Evolutionary conservation across 306 rosid species (phyloP).

Genomic region (Cucumis hystrix): DNA sequence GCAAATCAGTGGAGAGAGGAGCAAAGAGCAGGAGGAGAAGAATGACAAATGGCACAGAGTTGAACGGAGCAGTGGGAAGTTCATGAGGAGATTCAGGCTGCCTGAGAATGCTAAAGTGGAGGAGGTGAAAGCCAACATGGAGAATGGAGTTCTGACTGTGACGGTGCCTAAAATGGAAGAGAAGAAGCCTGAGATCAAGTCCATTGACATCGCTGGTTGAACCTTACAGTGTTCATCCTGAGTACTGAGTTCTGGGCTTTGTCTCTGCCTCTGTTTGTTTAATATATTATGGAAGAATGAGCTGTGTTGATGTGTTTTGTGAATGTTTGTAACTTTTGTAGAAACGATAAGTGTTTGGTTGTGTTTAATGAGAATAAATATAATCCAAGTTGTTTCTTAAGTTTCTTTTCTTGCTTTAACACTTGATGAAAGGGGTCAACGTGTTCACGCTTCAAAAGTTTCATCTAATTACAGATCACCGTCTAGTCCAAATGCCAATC

Average conservation of each 20-base stretch:
- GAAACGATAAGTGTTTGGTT: background rate
- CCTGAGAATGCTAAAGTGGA: constrained; percentile 19
- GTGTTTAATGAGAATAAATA: background rate
- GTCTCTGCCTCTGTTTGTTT: background rate
- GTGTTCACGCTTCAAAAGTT: too few relatives aligned
- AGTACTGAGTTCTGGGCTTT: too few relatives aligned
- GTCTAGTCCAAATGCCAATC: too few relatives aligned
- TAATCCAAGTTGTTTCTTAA: background rate
- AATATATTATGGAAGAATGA: too few relatives aligned
- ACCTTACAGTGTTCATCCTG: background rate
- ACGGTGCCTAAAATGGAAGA: constrained; percentile 16
- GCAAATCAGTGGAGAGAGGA: constrained; percentile 24
- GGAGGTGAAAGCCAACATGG: constrained; percentile 19
- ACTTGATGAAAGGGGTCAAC: too few relatives aligned
- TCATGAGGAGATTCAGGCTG: constrained; percentile 23
- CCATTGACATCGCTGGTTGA: constrained; percentile 18
- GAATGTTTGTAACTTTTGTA: background rate
- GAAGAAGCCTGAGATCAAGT: constrained; percentile 14
- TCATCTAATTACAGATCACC: too few relatives aligned
- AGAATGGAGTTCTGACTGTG: constrained; percentile 22
- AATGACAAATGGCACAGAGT: constrained; percentile 26
- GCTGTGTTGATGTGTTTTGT: background rate
- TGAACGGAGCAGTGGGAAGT: constrained; percentile 26
- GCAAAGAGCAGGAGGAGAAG: constrained; percentile 17
- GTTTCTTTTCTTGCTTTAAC: too few relatives aligned